Base-by-base conservation (phyloP, 1,284 basidiomycete species). In the Schizophyllum commune region DNA sequence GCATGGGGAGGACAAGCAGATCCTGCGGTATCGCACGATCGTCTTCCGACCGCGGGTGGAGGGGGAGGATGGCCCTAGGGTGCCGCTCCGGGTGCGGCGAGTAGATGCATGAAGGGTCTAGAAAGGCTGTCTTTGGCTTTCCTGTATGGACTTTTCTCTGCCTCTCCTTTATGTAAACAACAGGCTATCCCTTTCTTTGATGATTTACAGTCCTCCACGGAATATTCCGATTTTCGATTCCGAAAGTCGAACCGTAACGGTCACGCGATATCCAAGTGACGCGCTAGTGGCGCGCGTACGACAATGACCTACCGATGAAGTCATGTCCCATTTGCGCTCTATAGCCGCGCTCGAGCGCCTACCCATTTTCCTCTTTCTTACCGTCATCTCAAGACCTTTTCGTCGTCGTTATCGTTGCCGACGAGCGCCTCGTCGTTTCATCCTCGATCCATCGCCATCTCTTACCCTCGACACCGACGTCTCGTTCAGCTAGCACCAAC, bases 21-120 rank as follows among this genome's bases (percentile, higher is more conserved):
- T 82, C 47, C 74, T 70, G 22, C 60, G 65, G 9, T 68, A 74
- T 33, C 66, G 69, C 4, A 73, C 71, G 1, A 66, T 80, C 32
- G 63, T 82, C 13, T 72, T 73, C 2, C 69, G 79, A n/a, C 81
- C 82, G 0, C 76, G 73, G 64, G 64, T 82, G 6, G 72, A 65
- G 1, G 79, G 80, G 0, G 72, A 76, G 65, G 65, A 69, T n/a
- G 79, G 79, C 2, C 68, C 71, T 34, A 68, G 65, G 15, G 73
- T 83, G 5, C 80, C 79, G 7, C 62, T 83, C 66, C 71, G 67
- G 33, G 73, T 82, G 15, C 65, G 62, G 57, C 66, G 65, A 32
- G 61, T 57, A 6, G 58, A 60, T 2, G 53, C 27, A 13, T 55
- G 53, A 55, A 27, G 27, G 5, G 27, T 5, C 3, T 27, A 2